Evolutionary conservation across 345 rosid genomes (phyloP), one percentile per base, ranked within the genome.

Genomic region (Populus simonii): DNA sequence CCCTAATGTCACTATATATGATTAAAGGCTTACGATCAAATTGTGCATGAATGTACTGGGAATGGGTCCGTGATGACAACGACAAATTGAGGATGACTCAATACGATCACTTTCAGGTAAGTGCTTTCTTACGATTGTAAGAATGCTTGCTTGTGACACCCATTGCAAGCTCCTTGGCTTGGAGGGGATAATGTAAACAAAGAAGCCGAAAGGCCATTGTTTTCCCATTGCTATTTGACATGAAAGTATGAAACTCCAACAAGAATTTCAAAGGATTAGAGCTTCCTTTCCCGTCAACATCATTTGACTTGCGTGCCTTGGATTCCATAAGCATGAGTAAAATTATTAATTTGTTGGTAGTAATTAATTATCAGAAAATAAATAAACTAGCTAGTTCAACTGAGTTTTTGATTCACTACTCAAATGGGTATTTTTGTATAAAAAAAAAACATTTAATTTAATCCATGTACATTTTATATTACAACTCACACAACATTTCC

Each of bases 71-170:
- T 63, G 7, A 25, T 25, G 59, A 71, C 13, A 12, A 8, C 0
- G n/a, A 12, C 31, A 17, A 62, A 17, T 18, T 18, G 57, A 20
- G 57, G 57, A 18, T 63, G 71, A 10, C 63, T 31, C 66, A 17
- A 71, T 20, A 65, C 9, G 22, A 6, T 79, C 38, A 29, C 33
- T 53, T 74, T 71, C 38, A 76, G 72, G 39, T 70, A 5, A 74
- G 87, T 86, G 89, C 76, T 68, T 66, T 79, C 82, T 87, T 81
- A 83, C 87, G 89, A 77, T 38, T 43, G 82, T 41, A 18, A 79
- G 87, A 87, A 84, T 74, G 83, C 71, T 41, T 84, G 74, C 85
- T 83, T 72, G 87, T 79, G 84, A 76, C 85, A 76, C 85, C 85
- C 85, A 84, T 80, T 80, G 39, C 76, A 41, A 33, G 59, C 23